Conservation (phyloP, 768 basidiomycete genomes). For the Calocera cornea region DNA sequence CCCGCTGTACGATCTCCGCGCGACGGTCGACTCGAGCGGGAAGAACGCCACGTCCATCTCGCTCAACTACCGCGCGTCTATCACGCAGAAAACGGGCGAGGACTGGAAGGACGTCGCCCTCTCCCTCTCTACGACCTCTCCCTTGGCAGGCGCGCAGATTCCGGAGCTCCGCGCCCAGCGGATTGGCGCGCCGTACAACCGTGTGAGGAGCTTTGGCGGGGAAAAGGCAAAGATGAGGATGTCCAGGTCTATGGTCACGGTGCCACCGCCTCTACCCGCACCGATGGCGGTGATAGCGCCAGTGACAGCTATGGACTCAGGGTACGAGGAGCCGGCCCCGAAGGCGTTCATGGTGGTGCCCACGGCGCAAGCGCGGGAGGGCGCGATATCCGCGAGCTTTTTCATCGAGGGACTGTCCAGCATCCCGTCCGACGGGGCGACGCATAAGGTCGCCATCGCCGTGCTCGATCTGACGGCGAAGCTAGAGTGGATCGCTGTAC, state of each 20-base stretch:
- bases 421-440: constrained; percentile 41
- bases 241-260: too few species aligned
- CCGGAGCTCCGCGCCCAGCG: constrained; percentile 8
- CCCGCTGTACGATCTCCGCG: constrained; percentile 47
- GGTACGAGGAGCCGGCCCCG: background rate
- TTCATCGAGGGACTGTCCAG: constrained; percentile 37
- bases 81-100: constrained; percentile 45
- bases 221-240: too few species aligned
- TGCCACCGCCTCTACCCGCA: too few species aligned
- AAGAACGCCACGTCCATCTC: constrained; percentile 25
- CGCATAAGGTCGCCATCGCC: constrained; percentile 45
- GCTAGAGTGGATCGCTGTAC: constrained; percentile 37
- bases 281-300: too few species aligned
- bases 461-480: constrained; percentile 25
- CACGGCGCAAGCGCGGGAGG: constrained; percentile 36
- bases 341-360: constrained; percentile 22
- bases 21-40: constrained; percentile 29
- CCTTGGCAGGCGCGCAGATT: constrained; percentile 13
- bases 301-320: background rate
- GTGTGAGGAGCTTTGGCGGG: too few species aligned
- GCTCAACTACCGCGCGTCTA: constrained; percentile 42
- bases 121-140: constrained; percentile 36
- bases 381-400: constrained; percentile 40
- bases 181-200: background rate
- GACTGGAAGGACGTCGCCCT: constrained; percentile 42